These are phyloP conservation scores for Hanseniaspora taiwanica DNA, from an alignment of 805 yeast genomes.

Conservation along the genomic window DNA sequence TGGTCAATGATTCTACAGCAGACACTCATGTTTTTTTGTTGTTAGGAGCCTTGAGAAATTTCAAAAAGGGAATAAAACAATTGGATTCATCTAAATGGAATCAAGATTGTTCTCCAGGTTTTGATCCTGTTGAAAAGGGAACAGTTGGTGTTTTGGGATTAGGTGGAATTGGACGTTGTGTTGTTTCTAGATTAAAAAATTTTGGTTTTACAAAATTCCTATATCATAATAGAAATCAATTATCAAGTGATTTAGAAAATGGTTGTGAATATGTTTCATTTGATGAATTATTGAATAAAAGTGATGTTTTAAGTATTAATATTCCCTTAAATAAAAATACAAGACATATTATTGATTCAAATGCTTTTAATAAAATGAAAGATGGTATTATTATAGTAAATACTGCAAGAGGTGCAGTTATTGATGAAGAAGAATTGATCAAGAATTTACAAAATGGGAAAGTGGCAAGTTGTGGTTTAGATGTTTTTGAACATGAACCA, in stretches of 20 bases:
- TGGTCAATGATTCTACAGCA: slow-evolving; percentile 63
- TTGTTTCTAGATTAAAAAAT: slow-evolving; percentile 56
- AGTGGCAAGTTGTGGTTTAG: slow-evolving; percentile 55
- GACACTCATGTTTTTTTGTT: slow-evolving; percentile 52
- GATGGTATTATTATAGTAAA: slow-evolving; percentile 63
- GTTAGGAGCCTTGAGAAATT: slow-evolving; percentile 55
- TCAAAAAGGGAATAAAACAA: slow-evolving; percentile 42
- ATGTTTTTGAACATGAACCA: slow-evolving; percentile 70
- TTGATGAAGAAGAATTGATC: slow-evolving; percentile 50
- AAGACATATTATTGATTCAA: slow-evolving; percentile 51
- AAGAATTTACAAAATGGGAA: slow-evolving; percentile 48
- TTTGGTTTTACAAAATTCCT: slow-evolving; percentile 63
- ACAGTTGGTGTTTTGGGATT: slow-evolving; percentile 71
- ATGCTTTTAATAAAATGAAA: slow-evolving; percentile 55
- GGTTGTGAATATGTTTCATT: slow-evolving; percentile 59
- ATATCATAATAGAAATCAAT: slow-evolving; percentile 56
- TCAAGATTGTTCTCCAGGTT: slow-evolving; percentile 45
- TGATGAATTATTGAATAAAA: slow-evolving; percentile 48
- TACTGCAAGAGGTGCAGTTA: slow-evolving; percentile 81
- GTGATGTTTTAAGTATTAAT: slow-evolving; percentile 64
- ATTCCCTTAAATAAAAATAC: slow-evolving; percentile 68
- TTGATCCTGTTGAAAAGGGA: slow-evolving; percentile 57
- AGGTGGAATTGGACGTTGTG: slow-evolving; percentile 84
- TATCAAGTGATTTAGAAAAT: slow-evolving; percentile 44
- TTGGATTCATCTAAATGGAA: slow-evolving; percentile 55